Evolutionary conservation across 305 asterid species (phyloP), one percentile per base, ranked within the genome.

Genomic region (Lippia alba): DNA sequence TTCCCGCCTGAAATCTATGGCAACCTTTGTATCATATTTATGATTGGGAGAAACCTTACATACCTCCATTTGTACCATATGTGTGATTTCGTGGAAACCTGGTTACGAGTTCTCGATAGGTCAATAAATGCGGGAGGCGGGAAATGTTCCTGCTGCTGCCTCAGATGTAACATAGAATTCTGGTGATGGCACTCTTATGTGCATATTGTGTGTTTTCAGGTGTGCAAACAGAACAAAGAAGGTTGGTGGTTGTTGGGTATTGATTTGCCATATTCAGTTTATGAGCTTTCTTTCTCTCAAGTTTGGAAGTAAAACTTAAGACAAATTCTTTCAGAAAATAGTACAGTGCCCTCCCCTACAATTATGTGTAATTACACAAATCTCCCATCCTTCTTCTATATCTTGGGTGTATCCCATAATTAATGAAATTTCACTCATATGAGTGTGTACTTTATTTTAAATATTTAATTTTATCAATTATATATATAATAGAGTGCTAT

Each of bases 51-150:
- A 62, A 19, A 39, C 41, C 41, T 16, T 33, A 8, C n/a, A 63
- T 44, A 19, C 74, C 54, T 16, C 36, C 62, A 34, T 41, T 57
- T 74, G 69, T 77, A 76, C 74, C 49, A 51, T 55, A 51, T 65
- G 72, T 71, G 40, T 55, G 73, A 56, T 72, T 76, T 78, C 74
- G 64, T 62, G 56, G 7, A 50, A 51, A 15, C 15, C 40, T 16
- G 78, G 61, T 64, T 54, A 68, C 41, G 39, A 34, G 9, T 39
- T 68, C 56, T 66, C 73, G 41, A 55, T 24, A 12, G 46, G 46
- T 68, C 68, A 74, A 79, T 74, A 81, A 85, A 18, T 68, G n/a
- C 17, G 84, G 74, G 87, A 81, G 80, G 53, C 56, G 7, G 78
- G 79, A 3, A 11, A 55, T 18, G 61, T 18, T 74, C 70, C 67